A percentile compares a stretch with the other conserved stretches of the same genome.
These are phyloP conservation scores for Yamadazyma olivae DNA, from an alignment of 805 yeast genomes.

Conservation along the genomic window DNA sequence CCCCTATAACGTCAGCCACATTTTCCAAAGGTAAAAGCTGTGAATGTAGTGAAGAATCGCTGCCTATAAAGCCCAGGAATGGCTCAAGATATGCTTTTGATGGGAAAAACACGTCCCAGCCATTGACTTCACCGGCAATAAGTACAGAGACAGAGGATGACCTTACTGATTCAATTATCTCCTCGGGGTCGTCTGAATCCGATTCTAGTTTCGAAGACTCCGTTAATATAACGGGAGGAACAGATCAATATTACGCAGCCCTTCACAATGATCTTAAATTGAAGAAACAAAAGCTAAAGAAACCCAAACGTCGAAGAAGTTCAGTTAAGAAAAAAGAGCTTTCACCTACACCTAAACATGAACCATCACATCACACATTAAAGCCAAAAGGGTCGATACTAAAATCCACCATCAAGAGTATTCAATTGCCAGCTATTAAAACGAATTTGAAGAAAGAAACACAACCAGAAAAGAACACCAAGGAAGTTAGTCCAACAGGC, in stretches of 20 bases:
- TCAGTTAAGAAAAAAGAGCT: slow-evolving; percentile 4
- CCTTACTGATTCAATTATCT: slow-evolving; percentile 6
- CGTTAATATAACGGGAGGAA: slow-evolving; percentile 2
- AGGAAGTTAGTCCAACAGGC: no score
- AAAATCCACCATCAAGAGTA: slow-evolving; percentile 16
- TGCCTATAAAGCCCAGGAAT: background rate
- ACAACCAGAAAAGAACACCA: no score
- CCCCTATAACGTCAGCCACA: slow-evolving; percentile 27
- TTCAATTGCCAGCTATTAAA: no score
- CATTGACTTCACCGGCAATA: slow-evolving; percentile 7
- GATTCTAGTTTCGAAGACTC: slow-evolving; percentile 8
- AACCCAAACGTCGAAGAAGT: background rate
- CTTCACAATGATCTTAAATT: slow-evolving; percentile 13
- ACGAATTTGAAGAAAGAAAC: no score
- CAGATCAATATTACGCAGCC: slow-evolving; percentile 14
- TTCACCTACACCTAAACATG: slow-evolving; percentile 39
- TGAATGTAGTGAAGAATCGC: no score
- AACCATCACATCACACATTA: slow-evolving; percentile 39
- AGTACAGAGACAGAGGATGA: slow-evolving; percentile 20
- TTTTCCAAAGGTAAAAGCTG: slow-evolving; percentile 10
- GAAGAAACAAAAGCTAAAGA: slow-evolving; percentile 11
- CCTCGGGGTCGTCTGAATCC: slow-evolving; percentile 10
- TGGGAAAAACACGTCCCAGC: background rate
- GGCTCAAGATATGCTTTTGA: background rate
- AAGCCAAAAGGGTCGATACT: slow-evolving; percentile 42